phyloP scores from a whole-genome alignment of 768 basidiomycete species.

The Leucocoprinus sp. region DNA sequence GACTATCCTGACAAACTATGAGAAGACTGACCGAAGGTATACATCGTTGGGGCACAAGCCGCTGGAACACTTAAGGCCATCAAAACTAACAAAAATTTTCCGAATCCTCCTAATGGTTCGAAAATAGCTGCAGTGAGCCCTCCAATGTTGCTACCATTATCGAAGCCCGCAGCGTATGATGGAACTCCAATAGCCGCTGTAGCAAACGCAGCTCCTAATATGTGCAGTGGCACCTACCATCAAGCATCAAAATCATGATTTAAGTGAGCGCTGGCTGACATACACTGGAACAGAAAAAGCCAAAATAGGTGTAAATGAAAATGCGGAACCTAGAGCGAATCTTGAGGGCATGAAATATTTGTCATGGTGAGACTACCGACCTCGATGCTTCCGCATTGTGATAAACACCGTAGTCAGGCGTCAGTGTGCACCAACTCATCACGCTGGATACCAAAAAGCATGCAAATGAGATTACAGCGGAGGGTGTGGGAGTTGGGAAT shows the following conservation, averaged over 20 bases:
- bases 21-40: slow-evolving; percentile 46
- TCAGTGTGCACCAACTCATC: slow-evolving; percentile 35
- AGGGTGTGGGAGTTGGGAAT: slow-evolving; percentile 21
- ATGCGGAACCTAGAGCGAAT: slow-evolving; percentile 37
- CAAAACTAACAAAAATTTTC: slow-evolving; percentile 64
- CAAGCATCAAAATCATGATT: not conserved
- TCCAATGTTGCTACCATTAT: slow-evolving; percentile 45
- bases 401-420: slow-evolving; percentile 38
- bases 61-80: slow-evolving; percentile 68
- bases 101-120: slow-evolving; percentile 51
- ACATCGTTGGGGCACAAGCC: slow-evolving; percentile 72
- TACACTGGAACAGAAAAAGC: slow-evolving; percentile 55
- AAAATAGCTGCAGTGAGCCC: slow-evolving; percentile 59
- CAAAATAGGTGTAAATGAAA: slow-evolving; percentile 58
- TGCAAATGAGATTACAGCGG: slow-evolving; percentile 26
- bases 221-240: slow-evolving; percentile 32
- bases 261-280: slow-evolving; percentile 14
- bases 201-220: slow-evolving; percentile 64
- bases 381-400: slow-evolving; percentile 37
- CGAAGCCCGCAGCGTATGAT: slow-evolving; percentile 48
- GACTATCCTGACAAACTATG: not conserved
- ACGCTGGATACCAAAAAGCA: slow-evolving; percentile 31
- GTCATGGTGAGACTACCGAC: slow-evolving; percentile 22
- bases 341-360: not conserved
- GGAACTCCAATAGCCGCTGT: slow-evolving; percentile 47